A percentile compares a stretch with the other conserved stretches of the same genome.
Evolutionary conservation across 306 rosid species (phyloP).

Genomic region (Sesbania bispinosa): DNA sequence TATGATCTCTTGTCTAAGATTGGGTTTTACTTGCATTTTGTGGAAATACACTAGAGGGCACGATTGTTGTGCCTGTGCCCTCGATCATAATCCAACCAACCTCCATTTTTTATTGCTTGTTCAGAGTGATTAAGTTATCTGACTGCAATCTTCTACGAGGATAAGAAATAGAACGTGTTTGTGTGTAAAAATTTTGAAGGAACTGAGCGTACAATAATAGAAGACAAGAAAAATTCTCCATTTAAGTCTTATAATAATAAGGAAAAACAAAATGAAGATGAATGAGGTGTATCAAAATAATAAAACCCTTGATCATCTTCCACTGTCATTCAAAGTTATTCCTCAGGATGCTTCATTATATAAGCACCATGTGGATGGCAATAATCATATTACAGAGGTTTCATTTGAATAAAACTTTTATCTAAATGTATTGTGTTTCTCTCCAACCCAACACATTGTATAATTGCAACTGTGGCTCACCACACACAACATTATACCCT

Average conservation of each 20-base stretch:
- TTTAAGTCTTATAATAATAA: not conserved
- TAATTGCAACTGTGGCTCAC: not conserved
- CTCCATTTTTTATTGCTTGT: slow-evolving; percentile 13
- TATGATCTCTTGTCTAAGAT: not conserved
- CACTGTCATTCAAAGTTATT: not conserved
- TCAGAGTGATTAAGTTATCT: not conserved
- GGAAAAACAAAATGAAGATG: not conserved
- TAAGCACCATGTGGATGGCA: not conserved
- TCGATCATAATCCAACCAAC: not conserved
- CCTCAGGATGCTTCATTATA: not conserved
- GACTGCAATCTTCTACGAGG: not conserved
- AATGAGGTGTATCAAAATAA: not conserved
- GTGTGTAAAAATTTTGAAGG: not conserved
- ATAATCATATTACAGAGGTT: not conserved
- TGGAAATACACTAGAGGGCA: not conserved
- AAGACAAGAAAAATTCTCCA: not conserved
- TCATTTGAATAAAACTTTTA: not conserved
- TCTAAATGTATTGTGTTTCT: not conserved
- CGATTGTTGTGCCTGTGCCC: not conserved
- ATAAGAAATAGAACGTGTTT: not conserved
- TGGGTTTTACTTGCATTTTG: not conserved
- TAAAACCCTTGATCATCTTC: not conserved
- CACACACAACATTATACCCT: not conserved
- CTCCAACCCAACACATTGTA: not conserved
- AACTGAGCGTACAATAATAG: not conserved